Evolutionary conservation across 1,284 basidiomycete species (phyloP), one percentile per base, ranked within the genome.

Genomic region (Grifola frondosa): DNA sequence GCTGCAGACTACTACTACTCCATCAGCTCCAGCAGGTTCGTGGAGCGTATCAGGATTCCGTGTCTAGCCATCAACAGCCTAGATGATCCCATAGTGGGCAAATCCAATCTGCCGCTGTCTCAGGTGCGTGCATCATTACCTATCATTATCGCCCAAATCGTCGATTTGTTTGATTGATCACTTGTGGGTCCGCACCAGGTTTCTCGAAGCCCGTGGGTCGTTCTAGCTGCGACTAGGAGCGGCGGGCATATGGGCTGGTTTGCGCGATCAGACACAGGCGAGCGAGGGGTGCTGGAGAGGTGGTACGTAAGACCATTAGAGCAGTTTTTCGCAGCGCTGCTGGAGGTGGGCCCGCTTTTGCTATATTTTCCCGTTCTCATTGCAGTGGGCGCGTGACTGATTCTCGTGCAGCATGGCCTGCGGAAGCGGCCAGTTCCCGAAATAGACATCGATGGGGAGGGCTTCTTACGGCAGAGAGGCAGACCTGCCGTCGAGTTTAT

Each of bases 181-280:
- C n/a, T n/a, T n/a, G n/a, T n/a, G n/a, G n/a, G n/a, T n/a, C n/a
- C n/a, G n/a, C n/a, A 12, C 10, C 30, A 58, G 51, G 48, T 50
- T 22, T 28, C 29, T 4, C 17, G 42, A 26, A 58, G 48, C 37
- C 59, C 59, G 6, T 56, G 47, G 44, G 25, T 60, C 6, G 42
- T 59, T 16, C 46, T 62, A 12, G 60, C 56, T 11, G 46, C 53
- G 21, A 63, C 61, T 1, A 40, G 34, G 10, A 36, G 44, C 3
- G 61, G 61, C 10, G 60, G 60, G 6, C 60, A 63, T 43, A 50
- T 62, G 15, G 61, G 61, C 1, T 62, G 60, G 60, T 61, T 57
- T 32, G 53, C 49, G 25, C 40, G 31, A 41, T n/a, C n/a, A n/a
- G 56, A 56, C 41, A 12, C 30, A 8, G 37, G 31, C 8, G 11